Evolutionary conservation across 192 early-diverging fungal species (phyloP), one percentile per base, ranked within the genome.

Genomic region (Rhizophlyctis rosea): DNA sequence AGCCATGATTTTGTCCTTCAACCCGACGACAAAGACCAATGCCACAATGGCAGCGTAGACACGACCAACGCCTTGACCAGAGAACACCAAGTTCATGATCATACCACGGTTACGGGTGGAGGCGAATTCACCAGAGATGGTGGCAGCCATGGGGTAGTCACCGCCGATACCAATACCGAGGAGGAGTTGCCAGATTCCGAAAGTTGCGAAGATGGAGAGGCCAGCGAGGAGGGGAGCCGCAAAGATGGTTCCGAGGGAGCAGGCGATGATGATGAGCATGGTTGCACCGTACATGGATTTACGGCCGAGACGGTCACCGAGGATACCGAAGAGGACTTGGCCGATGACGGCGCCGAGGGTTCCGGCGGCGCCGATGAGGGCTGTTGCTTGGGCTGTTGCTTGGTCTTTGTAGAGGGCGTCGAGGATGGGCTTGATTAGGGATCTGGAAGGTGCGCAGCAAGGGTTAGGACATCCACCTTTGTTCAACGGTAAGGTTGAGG

Each of bases 281-380:
- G 87, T 87, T 39, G 90, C 68, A 59, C 89, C 84, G 51, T 92
- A 93, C 34, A 92, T 86, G 18, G 73, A 80, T 48, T 90, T 90
- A 69, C 92, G 86, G 47, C 94, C 92, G 32, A 87, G 65, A 49
- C 78, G 76, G 76, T 96, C 94, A 53, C 87, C 92, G 50, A 94
- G 73, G 18, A 82, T 85, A 57, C 92, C 92, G 67, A 96, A 88
- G 23, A 81, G 57, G 51, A 96, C 79, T 77, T 96, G 94, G 53
- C 94, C 94, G 63, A 94, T 48, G 1, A 96, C 76, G 36, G 90
- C 93, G 50, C 94, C 94, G n/a, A n/a, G n/a, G n/a, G n/a, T n/a
- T n/a, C n/a, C n/a, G n/a, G n/a, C n/a, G n/a, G n/a, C n/a, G n/a
- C n/a, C n/a, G n/a, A n/a, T n/a, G n/a, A n/a, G n/a, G n/a, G n/a